Evolutionary conservation across 345 rosid species (phyloP).

Genomic region (Salix dunnii): DNA sequence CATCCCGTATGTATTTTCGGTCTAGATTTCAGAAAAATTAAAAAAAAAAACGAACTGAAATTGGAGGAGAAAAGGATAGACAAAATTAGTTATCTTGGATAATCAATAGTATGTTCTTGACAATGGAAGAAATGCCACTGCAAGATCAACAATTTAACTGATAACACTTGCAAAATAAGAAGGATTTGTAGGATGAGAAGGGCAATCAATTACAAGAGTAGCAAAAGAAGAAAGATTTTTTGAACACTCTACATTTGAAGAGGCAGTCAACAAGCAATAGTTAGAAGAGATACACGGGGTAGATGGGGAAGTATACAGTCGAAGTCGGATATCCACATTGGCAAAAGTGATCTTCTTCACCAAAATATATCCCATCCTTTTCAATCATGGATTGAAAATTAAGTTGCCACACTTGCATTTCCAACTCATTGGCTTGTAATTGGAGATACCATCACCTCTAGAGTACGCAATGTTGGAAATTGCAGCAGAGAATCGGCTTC

Average conservation of each 20-base stretch:
- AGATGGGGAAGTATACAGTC: too few relatives aligned
- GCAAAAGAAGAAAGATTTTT: neutral
- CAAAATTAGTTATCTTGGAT: too few relatives aligned
- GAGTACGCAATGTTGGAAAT: constrained; percentile 24
- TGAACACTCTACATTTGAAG: too few relatives aligned
- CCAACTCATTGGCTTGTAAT: constrained; percentile 78
- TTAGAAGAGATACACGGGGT: too few relatives aligned
- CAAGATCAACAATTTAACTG: too few relatives aligned
- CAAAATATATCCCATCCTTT: neutral
- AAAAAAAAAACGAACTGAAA: too few relatives aligned
- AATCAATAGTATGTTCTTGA: too few relatives aligned
- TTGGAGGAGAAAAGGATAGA: too few relatives aligned
- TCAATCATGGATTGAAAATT: constrained; percentile 45
- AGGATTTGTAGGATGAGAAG: neutral
- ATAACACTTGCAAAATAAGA: neutral
- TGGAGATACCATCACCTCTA: constrained; percentile 53
- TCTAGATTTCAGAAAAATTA: too few relatives aligned
- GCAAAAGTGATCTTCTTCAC: neutral
- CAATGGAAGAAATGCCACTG: too few relatives aligned
- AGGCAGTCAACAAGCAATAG: too few relatives aligned
- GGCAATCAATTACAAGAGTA: neutral
- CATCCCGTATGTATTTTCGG: too few relatives aligned
- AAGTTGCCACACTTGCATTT: constrained; percentile 70
- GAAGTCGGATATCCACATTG: neutral
- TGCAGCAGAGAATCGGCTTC: constrained; percentile 20